Evolutionary conservation across 371 early-diverging fungal genomes (phyloP), one percentile per base, ranked within the genome.

Genomic region (Mortierella sp.): DNA sequence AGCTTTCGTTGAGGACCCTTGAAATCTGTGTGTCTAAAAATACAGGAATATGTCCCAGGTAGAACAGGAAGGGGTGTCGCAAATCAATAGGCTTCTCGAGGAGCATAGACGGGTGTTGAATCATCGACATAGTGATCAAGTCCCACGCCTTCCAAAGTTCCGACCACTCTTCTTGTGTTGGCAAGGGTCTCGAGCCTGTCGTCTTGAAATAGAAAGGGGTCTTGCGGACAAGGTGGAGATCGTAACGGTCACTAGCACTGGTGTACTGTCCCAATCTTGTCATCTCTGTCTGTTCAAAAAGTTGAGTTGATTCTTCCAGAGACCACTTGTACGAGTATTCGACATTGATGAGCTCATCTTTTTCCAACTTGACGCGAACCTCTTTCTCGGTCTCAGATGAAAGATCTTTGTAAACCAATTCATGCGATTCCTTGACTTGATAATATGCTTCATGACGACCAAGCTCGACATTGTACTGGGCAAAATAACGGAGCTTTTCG

Each of bases 31-130:
- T 93, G 74, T 97, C 97, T 61, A 95, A 71, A 69, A 97, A 97
- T 3, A 88, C 91, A 0, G 97, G 96, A 52, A 96, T 89, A 76
- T 97, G 97, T 15, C 97, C 97, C 19, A 96, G 84, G 74, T 97
- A 97, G 71, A 97, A 97, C 0, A 96, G 89, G 79, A 94, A 94
- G 3, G 96, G 97, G 63, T 96, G 96, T 16, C 97, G 93, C 41
- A 96, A 84, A 8, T 86, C 85, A 68, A 96, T 97, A 7, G 97
- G 96, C n/a, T 88, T 86, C 47, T 89, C 90, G 59, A 88, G 84
- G 0, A 92, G 83, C 83, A 88, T 89, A 19, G 86, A 82, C 1
- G 78, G 78, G 15, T 78, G 84, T 10, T 90, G 84, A 40, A 95
- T 84, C 84, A 96, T 89, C 28, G 83, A 84, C 32, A 82, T 82